Evolutionary conservation across 805 yeast species (phyloP), one percentile per base, ranked within the genome.

Genomic region (Candida takata): DNA sequence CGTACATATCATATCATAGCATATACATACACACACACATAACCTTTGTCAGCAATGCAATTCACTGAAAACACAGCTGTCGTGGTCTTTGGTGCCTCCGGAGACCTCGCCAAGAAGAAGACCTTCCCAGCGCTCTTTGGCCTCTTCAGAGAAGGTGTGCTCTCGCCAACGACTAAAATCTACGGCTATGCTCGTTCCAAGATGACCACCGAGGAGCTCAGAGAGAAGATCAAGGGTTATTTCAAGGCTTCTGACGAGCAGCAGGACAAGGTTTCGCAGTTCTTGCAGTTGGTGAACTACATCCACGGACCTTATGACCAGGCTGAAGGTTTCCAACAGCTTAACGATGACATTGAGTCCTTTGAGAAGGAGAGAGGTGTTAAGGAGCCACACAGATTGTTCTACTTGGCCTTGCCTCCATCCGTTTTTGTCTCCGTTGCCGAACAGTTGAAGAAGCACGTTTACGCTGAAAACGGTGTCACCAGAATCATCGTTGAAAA

Each of bases 381-480:
- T 24, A 43, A 47, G 13, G 66, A 68, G 44, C 76, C 86, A 19
- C 87, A 90, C 61, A 74, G 97, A 47, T 64, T 92, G 43, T 87
- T 84, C 64, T 92, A 92, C 62, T 72, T 92, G 52, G 98, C 98
- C 0, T 69, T 92, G 41, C 98, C 98, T 14, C 98, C 98, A 24
- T 78, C 87, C 9, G 95, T 82, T 27, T 92, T 92, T 64, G 79
- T 81, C 37, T 60, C 69, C 24, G 97, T 90, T 31, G 85, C 92
- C 33, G 61, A 67, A 31, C 75, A 83, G 43, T 65, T 92, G 54
- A 86, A 83, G 64, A 64, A 74, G 48, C 60, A 72, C 52, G 74
- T 75, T 46, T 84, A 87, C 60, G 77, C 81, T 8, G 68, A 67
- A 26, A 65, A 73, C 35, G 95, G 95, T 35, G 54, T 70, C 36